A percentile compares a stretch with the other conserved stretches of the same genome.
phyloP scores from a whole-genome alignment of 768 basidiomycete species.

The Lactarius sanguifluus region DNA sequence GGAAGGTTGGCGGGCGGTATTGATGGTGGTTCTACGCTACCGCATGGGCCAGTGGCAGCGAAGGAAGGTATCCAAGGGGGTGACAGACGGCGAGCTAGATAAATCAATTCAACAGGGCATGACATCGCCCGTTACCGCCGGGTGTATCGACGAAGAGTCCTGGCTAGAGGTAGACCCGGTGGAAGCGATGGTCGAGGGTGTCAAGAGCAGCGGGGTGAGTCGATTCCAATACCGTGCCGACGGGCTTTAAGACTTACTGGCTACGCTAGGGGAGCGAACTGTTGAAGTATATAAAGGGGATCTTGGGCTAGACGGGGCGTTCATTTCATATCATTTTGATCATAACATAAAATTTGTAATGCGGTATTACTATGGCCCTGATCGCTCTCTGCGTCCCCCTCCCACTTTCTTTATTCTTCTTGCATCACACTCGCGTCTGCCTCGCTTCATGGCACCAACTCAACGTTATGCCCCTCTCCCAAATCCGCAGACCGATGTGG shows the following conservation, averaged over 20 bases:
- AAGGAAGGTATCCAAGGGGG: conserved; percentile 32
- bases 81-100: conserved; percentile 8
- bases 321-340: neutral
- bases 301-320: conserved; percentile 20
- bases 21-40: conserved; percentile 64
- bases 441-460: conserved; percentile 42
- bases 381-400: neutral
- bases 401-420: neutral
- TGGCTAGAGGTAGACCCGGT: conserved; percentile 47
- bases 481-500: conserved; percentile 46
- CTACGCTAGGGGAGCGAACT: conserved; percentile 45
- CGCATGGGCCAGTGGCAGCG: conserved; percentile 60
- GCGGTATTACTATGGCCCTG: conserved; percentile 1
- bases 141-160: conserved; percentile 36
- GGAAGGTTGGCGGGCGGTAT: conserved; percentile 83
- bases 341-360: neutral
- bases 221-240: neutral
- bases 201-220: conserved; percentile 68
- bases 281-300: conserved; percentile 28
- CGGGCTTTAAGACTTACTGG: conserved; percentile 18
- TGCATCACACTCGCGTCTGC: neutral
- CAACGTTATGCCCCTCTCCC: conserved; percentile 53
- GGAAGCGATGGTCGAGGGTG: conserved; percentile 73
- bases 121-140: conserved; percentile 32
- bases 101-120: neutral